A percentile compares a stretch with the other conserved stretches of the same genome.
Conservation (phyloP, 352 stramenopile species). For the Blastocystis sp. region DNA sequence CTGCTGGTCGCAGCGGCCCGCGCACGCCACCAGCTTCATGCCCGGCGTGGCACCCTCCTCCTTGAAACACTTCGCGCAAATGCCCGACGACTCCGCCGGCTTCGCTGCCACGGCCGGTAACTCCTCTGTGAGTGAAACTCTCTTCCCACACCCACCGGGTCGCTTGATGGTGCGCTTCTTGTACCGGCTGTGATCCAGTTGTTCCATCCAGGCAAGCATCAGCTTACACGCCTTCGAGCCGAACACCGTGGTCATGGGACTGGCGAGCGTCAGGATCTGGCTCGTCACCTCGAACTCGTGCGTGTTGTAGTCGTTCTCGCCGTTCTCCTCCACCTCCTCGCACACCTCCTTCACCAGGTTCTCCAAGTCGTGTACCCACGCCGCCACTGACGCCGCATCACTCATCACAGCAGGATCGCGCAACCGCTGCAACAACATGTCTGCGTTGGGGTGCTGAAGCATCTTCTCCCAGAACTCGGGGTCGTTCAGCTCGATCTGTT, state of each 20-base stretch:
- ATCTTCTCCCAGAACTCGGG: slow-evolving; percentile 93
- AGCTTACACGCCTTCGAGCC: background rate
- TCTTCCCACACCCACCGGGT: slow-evolving; percentile 70
- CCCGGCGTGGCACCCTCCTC: slow-evolving; percentile 82
- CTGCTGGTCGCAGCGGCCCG: slow-evolving; percentile 82
- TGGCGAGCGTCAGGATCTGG: slow-evolving; percentile 17
- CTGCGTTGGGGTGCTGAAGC: slow-evolving; percentile 72
- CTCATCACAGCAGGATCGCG: slow-evolving; percentile 53
- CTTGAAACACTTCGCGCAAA: slow-evolving; percentile 81
- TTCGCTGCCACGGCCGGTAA: slow-evolving; percentile 49
- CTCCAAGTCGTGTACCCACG: slow-evolving; percentile 57
- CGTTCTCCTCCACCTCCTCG: slow-evolving; percentile 9
- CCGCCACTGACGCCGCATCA: background rate
- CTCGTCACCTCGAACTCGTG: slow-evolving; percentile 47
- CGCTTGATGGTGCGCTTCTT: slow-evolving; percentile 67
- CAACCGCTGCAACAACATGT: slow-evolving; percentile 69
- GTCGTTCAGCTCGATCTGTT: slow-evolving; percentile 85
- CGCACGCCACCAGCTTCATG: slow-evolving; percentile 82
- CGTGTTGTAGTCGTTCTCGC: slow-evolving; percentile 26
- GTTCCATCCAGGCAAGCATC: slow-evolving; percentile 59
- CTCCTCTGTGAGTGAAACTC: slow-evolving; percentile 67
- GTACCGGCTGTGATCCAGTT: slow-evolving; percentile 32
- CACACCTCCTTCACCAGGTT: slow-evolving; percentile 52
- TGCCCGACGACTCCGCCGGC: slow-evolving; percentile 75
- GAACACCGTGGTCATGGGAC: slow-evolving; percentile 43